phyloP scores from a whole-genome alignment of 2,329 filamentous ascomycete genomes.

The Phoma sp. region DNA sequence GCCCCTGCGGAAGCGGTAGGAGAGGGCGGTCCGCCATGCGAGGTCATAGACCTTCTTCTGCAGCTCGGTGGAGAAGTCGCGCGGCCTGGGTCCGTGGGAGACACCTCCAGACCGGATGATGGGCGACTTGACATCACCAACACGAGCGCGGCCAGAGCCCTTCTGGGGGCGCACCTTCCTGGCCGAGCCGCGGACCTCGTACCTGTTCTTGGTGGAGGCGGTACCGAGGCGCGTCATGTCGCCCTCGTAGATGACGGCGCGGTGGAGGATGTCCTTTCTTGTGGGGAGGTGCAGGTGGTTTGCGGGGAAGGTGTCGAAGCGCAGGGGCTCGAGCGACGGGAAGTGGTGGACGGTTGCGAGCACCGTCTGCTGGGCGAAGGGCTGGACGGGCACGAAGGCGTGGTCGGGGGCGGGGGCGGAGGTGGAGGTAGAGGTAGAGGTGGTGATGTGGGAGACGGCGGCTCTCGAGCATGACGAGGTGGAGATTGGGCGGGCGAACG shows the following conservation, averaged over 20 bases:
- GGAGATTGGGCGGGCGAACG: constrained; percentile 38
- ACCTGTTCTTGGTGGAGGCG: constrained; percentile 64
- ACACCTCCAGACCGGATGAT: constrained; percentile 86
- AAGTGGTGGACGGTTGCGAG: constrained; percentile 89
- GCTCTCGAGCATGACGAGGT: constrained; percentile 59
- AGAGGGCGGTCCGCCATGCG: constrained; percentile 92
- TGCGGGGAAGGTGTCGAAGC: constrained; percentile 77
- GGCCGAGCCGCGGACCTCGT: constrained; percentile 82
- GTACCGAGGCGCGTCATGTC: constrained; percentile 82
- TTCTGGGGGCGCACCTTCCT: constrained; percentile 87
- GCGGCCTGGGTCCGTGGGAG: constrained; percentile 84
- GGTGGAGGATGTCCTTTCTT: constrained; percentile 89
- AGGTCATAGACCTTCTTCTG: constrained; percentile 92
- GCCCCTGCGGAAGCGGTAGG: constrained; percentile 85
- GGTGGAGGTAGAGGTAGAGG: constrained; percentile 42
- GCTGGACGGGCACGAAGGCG: constrained; percentile 44
- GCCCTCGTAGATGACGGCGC: constrained; percentile 90
- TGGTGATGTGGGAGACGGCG: constrained; percentile 55
- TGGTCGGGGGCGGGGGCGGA: constrained; percentile 25
- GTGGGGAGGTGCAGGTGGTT: constrained; percentile 87
- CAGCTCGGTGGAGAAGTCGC: constrained; percentile 85
- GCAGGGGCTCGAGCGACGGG: constrained; percentile 82
- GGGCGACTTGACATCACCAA: constrained; percentile 82
- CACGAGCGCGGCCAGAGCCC: constrained; percentile 79
- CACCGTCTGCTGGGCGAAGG: constrained; percentile 59